Conservation (phyloP, 768 basidiomycete species). For the Daedaleopsis nitida region DNA sequence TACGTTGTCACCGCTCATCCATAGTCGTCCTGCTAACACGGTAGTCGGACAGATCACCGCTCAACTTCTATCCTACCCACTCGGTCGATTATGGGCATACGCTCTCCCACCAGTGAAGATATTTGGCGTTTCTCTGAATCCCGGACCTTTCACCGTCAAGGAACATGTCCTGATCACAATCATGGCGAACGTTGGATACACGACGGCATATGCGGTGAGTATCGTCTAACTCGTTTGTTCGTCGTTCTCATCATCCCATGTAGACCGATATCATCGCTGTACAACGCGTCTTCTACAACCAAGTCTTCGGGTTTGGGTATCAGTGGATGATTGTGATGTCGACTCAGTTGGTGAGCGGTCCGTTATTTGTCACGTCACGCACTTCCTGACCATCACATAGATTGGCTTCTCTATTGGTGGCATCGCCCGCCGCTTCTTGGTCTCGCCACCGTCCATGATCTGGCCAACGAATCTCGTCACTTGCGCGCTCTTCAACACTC, state of each 20-base stretch:
- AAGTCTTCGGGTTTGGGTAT: constrained; percentile 37
- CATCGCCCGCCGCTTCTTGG: constrained; percentile 47
- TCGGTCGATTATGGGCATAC: constrained; percentile 60
- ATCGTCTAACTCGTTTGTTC: background rate
- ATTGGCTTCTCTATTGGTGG: constrained; percentile 47
- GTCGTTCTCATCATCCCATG: background rate
- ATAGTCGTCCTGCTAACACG: background rate
- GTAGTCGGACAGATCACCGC: constrained; percentile 48
- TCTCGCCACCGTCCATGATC: constrained; percentile 46
- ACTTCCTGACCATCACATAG: constrained; percentile 11
- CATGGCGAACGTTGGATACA: constrained; percentile 41
- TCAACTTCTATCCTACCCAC: constrained; percentile 67
- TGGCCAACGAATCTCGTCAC: constrained; percentile 47
- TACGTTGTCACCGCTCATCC: constrained; percentile 14
- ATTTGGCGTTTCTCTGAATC: constrained; percentile 57
- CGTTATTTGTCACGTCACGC: background rate
- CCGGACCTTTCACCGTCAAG: constrained; percentile 75
- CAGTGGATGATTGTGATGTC: constrained; percentile 45
- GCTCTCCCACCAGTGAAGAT: constrained; percentile 52
- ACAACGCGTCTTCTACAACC: constrained; percentile 47
- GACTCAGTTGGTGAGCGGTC: constrained; percentile 30
- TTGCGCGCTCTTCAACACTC: constrained; percentile 49
- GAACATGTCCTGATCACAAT: constrained; percentile 60
- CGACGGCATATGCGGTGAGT: constrained; percentile 35
- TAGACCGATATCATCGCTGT: constrained; percentile 48